Base-by-base conservation (phyloP, 805 yeast genomes). In the Candida nitratophila region DNA sequence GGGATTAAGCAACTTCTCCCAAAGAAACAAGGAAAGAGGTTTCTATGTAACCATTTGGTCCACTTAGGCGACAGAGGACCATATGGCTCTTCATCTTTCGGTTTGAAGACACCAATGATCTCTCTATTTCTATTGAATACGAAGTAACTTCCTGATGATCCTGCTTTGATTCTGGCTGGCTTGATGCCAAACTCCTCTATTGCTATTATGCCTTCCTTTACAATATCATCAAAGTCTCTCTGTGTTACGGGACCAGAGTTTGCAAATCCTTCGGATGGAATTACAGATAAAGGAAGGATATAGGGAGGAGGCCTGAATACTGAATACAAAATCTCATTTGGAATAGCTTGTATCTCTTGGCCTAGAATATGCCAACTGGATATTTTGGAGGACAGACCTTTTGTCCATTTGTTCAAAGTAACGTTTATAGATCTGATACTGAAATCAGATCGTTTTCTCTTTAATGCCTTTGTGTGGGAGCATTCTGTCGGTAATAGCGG, bases 71-170 rank as follows among this genome's bases (percentile, higher is more conserved):
- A 77, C 42, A 83, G 55, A 1, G 88, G 86, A 0, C 89, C 90
- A 55, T 83, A 83, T 0, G 89, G 90, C 52, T 83, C 89, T 58
- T 83, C 90, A 59, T 83, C 88, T 55, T 81, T 82, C 4, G 90
- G 90, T 56, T 83, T 83, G 66, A 83, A 83, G 2, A 83, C 79
- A 0, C 82, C 89, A 15, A 71, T 71, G 12, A 69, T 70, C 36
- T 61, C 52, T 30, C 62, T 59, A 1, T 48, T 29, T 1, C 64
- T 47, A 39, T 66, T 63, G 47, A 64, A 70, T 1, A 82, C 66
- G 55, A 83, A 83, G 55, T 83, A 83, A 43, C 83, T 76, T 1
- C 90, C 90, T 0, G 86, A 78, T 2, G 86, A 79, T 0, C 90
- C 90, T 17, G 77, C 72, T 22, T 77, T 53, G 7, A 83, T 82